Conservation (phyloP, 768 basidiomycete genomes). For the Podaxis pistillaris region DNA sequence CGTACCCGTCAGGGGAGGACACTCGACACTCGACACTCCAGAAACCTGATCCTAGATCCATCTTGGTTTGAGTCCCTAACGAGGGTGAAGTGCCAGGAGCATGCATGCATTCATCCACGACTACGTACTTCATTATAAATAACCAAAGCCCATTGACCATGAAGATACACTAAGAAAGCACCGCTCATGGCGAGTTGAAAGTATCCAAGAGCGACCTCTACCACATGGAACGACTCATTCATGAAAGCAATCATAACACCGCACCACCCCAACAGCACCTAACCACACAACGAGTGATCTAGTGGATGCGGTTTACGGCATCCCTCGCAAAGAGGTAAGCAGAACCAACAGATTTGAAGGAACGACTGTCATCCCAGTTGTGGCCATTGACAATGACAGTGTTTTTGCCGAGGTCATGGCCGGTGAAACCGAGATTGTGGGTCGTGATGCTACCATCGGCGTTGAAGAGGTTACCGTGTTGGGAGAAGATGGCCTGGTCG, state of each 20-base stretch:
- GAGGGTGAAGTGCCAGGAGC: neutral
- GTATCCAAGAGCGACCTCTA: neutral
- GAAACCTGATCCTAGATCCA: neutral
- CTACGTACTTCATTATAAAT: neutral
- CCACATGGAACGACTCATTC: no score
- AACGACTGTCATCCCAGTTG: conserved; percentile 37
- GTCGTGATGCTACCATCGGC: conserved; percentile 36
- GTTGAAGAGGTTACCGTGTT: conserved; percentile 32
- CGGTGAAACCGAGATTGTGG: conserved; percentile 40
- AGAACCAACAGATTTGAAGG: conserved; percentile 28
- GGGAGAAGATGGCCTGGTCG: conserved; percentile 34
- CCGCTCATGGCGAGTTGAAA: neutral
- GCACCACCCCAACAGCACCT: no score
- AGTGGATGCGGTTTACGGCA: conserved; percentile 18
- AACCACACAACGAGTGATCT: neutral
- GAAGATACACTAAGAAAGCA: neutral
- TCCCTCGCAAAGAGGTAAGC: conserved; percentile 32
- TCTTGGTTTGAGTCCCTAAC: neutral
- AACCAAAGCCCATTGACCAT: neutral
- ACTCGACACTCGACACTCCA: neutral
- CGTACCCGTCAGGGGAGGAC: no score
- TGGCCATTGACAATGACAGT: conserved; percentile 34
- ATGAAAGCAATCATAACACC: no score
- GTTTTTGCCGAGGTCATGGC: conserved; percentile 35
- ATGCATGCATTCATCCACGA: neutral